Evolutionary conservation across 2,329 filamentous ascomycete species (phyloP).

Genomic region (Bipolaris zeicola): DNA sequence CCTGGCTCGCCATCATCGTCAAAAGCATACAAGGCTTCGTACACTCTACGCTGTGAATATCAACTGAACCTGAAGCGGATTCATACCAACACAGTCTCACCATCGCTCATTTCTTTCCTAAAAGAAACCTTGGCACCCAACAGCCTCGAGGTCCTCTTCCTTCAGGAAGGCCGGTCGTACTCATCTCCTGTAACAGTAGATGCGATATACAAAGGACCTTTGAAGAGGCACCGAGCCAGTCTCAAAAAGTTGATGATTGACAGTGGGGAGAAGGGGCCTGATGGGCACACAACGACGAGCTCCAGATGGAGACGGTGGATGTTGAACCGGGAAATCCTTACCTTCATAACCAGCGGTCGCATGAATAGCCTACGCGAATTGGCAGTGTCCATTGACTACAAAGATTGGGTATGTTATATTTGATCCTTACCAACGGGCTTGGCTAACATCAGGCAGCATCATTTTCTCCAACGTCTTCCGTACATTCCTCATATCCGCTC

Average conservation of each 20-base stretch:
- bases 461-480: conserved; percentile 76
- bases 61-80: conserved; percentile 71
- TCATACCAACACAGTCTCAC: conserved; percentile 74
- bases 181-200: conserved; percentile 68
- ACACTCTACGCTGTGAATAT: conserved; percentile 48
- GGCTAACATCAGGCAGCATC: conserved; percentile 61
- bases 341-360: conserved; percentile 75
- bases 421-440: not conserved
- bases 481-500: conserved; percentile 72
- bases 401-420: conserved; percentile 70
- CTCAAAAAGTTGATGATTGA: conserved; percentile 76
- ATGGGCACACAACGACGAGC: conserved; percentile 47
- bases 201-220: conserved; percentile 70
- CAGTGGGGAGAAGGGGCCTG: conserved; percentile 63
- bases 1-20: conserved; percentile 45
- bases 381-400: conserved; percentile 73
- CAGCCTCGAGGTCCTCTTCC: conserved; percentile 76
- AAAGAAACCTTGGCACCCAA: conserved; percentile 79
- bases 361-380: conserved; percentile 75
- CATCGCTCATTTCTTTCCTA: conserved; percentile 72
- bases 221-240: conserved; percentile 73
- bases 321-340: conserved; percentile 69
- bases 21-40: conserved; percentile 47
- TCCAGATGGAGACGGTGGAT: conserved; percentile 71
- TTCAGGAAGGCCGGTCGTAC: conserved; percentile 68